Conservation (phyloP, 1,139 yeast genomes). For the Pichia sp. region DNA sequence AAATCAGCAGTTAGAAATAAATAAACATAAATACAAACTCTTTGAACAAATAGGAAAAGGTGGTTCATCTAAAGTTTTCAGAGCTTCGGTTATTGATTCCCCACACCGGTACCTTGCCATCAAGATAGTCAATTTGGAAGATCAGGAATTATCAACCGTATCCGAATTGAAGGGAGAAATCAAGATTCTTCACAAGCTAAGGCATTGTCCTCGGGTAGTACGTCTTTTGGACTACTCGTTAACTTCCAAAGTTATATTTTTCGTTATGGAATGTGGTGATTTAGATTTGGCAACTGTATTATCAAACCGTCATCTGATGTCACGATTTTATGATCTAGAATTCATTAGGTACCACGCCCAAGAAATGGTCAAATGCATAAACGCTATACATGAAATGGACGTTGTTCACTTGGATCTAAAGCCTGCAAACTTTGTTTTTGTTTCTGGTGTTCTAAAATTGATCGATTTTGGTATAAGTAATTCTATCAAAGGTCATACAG, state of each 20-base stretch:
- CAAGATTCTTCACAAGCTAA: slow-evolving; percentile 59
- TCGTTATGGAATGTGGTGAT: slow-evolving; percentile 96
- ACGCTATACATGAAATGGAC: slow-evolving; percentile 81
- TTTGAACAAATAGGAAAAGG: slow-evolving; percentile 84
- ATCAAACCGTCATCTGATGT: slow-evolving; percentile 40
- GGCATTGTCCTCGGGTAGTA: slow-evolving; percentile 69
- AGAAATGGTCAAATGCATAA: slow-evolving; percentile 79
- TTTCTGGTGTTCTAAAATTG: slow-evolving; percentile 76
- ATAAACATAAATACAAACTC: slow-evolving; percentile 65
- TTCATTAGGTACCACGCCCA: slow-evolving; percentile 79
- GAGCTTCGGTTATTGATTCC: slow-evolving; percentile 47
- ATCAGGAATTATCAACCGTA: slow-evolving; percentile 69
- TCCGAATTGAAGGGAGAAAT: slow-evolving; percentile 88
- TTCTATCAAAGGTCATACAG: slow-evolving; percentile 89
- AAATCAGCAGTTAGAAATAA: slow-evolving; percentile 36
- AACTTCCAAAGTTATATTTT: slow-evolving; percentile 55
- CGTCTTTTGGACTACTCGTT: slow-evolving; percentile 70
- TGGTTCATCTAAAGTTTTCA: slow-evolving; percentile 89
- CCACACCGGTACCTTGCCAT: slow-evolving; percentile 67
- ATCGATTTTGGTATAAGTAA: slow-evolving; percentile 97
- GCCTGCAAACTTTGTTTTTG: slow-evolving; percentile 91
- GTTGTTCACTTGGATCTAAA: slow-evolving; percentile 93
- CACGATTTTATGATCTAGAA: slow-evolving; percentile 56
- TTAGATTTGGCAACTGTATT: slow-evolving; percentile 83
- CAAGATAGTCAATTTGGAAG: slow-evolving; percentile 77